These are phyloP conservation scores for Cicer cuneatum DNA, from an alignment of 306 rosid species.

Conservation along the genomic window DNA sequence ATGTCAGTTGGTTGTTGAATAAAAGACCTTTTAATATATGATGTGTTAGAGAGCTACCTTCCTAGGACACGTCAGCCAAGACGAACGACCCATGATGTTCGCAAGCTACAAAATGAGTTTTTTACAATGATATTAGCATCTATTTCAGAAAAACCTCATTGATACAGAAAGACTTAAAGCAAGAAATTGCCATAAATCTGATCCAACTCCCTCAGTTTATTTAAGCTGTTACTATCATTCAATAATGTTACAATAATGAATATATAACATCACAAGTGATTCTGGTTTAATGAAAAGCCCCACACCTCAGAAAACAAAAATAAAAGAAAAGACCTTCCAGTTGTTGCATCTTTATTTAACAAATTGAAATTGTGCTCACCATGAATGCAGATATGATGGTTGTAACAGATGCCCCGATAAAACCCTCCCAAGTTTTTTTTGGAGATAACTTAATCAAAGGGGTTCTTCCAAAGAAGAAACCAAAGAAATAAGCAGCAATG, in stretches of 20 bases:
- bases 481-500: slow-evolving; percentile 89
- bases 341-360: slow-evolving; percentile 25
- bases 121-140: slow-evolving; percentile 34
- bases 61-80: slow-evolving; percentile 96
- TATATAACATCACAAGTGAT: slow-evolving; percentile 23
- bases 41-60: slow-evolving; percentile 65
- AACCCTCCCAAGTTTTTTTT: slow-evolving; percentile 99
- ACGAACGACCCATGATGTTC: slow-evolving; percentile 79
- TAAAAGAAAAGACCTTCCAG: not conserved
- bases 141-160: slow-evolving; percentile 36
- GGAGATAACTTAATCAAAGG: slow-evolving; percentile 98
- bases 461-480: slow-evolving; percentile 95
- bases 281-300: slow-evolving; percentile 21
- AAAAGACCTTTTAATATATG: slow-evolving; percentile 27
- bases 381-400: slow-evolving; percentile 92
- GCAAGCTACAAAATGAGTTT: slow-evolving; percentile 82
- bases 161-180: slow-evolving; percentile 18
- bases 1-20: slow-evolving; percentile 38
- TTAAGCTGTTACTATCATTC: slow-evolving; percentile 35
- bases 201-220: slow-evolving; percentile 35
- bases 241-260: slow-evolving; percentile 27
- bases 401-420: slow-evolving; percentile 96
- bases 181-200: slow-evolving; percentile 33
- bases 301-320: not conserved
- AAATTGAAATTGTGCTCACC: slow-evolving; percentile 63